Evolutionary conservation across 2,329 filamentous ascomycete species (phyloP).

Genomic region (Alternaria triticina): DNA sequence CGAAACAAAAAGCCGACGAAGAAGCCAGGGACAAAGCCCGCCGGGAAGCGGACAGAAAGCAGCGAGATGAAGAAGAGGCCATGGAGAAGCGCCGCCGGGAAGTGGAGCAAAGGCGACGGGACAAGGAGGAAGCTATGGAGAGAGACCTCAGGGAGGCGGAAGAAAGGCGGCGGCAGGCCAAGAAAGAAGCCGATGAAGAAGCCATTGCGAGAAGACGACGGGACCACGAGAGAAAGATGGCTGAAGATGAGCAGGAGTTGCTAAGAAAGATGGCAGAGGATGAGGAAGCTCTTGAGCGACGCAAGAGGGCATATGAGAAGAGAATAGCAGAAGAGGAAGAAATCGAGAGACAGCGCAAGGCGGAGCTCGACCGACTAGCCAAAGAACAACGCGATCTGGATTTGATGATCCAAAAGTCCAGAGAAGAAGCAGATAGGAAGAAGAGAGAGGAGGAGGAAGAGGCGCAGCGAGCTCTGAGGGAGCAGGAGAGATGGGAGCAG

Average conservation of each 20-base stretch:
- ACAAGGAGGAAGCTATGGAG: not conserved
- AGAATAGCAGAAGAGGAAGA: slow-evolving; percentile 1
- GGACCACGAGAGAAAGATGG: slow-evolving; percentile 4
- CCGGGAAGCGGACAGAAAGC: not conserved
- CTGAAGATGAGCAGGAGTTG: not conserved
- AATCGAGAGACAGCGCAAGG: not conserved
- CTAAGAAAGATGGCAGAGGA: not conserved
- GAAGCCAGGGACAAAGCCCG: not conserved
- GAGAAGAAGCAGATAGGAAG: slow-evolving; percentile 7
- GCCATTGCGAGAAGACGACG: not conserved
- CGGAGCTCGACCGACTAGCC: slow-evolving; percentile 9
- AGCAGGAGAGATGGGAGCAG: not conserved
- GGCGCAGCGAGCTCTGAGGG: slow-evolving; percentile 8
- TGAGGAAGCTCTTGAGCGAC: not conserved
- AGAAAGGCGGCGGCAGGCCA: not conserved
- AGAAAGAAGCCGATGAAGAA: not conserved
- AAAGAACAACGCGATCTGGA: slow-evolving; percentile 10
- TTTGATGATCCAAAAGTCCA: slow-evolving; percentile 14
- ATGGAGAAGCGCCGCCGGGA: not conserved
- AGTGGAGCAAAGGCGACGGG: not conserved
- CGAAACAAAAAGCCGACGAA: not conserved
- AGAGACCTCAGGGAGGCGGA: not conserved
- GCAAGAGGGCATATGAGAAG: slow-evolving; percentile 3
- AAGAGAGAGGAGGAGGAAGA: slow-evolving; percentile 16
- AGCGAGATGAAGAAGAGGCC: not conserved